phyloP scores from a whole-genome alignment of 2,329 filamentous ascomycete species.

The Colletotrichum phormii region DNA sequence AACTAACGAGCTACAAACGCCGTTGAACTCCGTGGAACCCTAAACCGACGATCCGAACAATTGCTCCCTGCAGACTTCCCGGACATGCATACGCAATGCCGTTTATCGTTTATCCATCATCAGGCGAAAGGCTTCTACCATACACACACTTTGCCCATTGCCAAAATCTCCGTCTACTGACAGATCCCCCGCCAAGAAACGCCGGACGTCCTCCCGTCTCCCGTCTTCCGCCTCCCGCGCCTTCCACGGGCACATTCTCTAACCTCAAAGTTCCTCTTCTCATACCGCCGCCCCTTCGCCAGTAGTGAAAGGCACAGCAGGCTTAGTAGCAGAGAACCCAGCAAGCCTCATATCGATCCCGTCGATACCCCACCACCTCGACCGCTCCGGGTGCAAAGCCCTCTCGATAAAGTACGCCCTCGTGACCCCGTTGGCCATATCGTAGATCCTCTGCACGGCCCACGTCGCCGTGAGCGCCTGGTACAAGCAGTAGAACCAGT shows the following conservation, averaged over 20 bases:
- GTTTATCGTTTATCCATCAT: not conserved
- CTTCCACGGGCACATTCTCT: conserved; percentile 1
- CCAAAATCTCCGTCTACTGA: not conserved
- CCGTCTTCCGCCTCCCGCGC: conserved; percentile 11
- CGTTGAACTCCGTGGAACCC: not conserved
- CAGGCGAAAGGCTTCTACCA: not conserved
- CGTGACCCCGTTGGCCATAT: conserved; percentile 18
- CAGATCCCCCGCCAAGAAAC: not conserved
- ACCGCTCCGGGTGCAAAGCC: not conserved
- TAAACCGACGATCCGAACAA: not conserved
- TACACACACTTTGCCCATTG: not conserved
- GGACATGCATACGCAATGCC: not conserved
- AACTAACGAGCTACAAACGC: too few relatives aligned
- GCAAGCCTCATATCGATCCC: conserved; percentile 2
- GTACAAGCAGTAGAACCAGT: not conserved
- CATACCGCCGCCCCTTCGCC: not conserved
- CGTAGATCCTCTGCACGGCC: conserved; percentile 9
- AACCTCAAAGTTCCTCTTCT: not conserved
- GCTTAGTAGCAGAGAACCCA: not conserved
- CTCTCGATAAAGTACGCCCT: conserved; percentile 26
- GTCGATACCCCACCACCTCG: not conserved
- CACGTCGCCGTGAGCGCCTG: not conserved
- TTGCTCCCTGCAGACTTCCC: not conserved
- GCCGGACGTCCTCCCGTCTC: not conserved
- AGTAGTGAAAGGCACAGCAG: not conserved